A percentile compares a stretch with the other conserved stretches of the same genome.
These are phyloP conservation scores for Tetramitus jugosus DNA, from an alignment of 208 protist genomes.

Conservation along the genomic window DNA sequence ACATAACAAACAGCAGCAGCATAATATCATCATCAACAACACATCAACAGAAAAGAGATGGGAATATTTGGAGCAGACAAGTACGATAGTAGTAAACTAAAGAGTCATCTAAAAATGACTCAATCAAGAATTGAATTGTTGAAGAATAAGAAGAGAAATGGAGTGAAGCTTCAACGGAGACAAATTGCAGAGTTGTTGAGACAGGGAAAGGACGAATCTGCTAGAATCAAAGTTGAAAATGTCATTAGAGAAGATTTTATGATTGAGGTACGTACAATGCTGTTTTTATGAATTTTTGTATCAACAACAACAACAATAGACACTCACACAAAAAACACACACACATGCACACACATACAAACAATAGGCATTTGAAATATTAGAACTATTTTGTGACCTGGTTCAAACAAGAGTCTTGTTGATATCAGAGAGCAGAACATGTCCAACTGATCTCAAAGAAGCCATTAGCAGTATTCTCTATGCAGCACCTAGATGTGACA, in stretches of 20 bases:
- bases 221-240: slow-evolving; percentile 25
- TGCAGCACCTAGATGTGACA: slow-evolving; percentile 11
- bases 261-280: too few relatives aligned
- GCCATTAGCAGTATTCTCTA: background rate
- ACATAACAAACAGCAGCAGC: too few relatives aligned
- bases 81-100: too few relatives aligned
- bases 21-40: too few relatives aligned
- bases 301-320: background rate
- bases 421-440: background rate
- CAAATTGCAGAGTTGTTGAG: slow-evolving; percentile 8
- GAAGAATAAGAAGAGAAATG: slow-evolving; percentile 12
- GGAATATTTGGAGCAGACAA: too few relatives aligned
- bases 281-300: too few relatives aligned
- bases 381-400: slow-evolving; percentile 19
- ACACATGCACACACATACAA: background rate
- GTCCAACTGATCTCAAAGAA: slow-evolving; percentile 17
- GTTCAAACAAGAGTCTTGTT: background rate
- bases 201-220: slow-evolving; percentile 7
- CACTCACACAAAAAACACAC: background rate
- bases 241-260: slow-evolving; percentile 12
- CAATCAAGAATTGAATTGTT: background rate
- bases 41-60: too few relatives aligned
- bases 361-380: slow-evolving; percentile 9
- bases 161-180: background rate
- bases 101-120: slow-evolving; percentile 17